These are phyloP conservation scores for Hysterium pulicare DNA, from an alignment of 2,329 filamentous ascomycete species.

Conservation along the genomic window DNA sequence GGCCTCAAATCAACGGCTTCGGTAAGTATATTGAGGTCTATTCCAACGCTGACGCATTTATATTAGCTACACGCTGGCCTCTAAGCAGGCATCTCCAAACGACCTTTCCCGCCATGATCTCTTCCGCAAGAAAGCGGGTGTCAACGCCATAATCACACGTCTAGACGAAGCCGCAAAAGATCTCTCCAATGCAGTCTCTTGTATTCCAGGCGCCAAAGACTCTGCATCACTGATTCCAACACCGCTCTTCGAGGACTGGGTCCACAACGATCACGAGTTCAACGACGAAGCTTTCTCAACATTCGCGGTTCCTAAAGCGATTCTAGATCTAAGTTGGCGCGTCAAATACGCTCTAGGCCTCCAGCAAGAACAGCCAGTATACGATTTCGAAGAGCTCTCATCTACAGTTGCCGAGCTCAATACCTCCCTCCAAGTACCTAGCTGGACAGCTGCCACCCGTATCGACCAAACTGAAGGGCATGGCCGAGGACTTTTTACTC, in stretches of 20 bases:
- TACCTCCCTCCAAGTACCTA: conserved; percentile 21
- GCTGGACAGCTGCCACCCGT: conserved; percentile 19
- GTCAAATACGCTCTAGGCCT: conserved; percentile 23
- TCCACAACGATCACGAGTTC: conserved; percentile 11
- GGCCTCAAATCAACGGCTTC: too few species aligned
- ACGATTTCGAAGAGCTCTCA: conserved; percentile 10
- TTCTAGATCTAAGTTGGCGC: conserved; percentile 17
- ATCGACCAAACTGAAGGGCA: conserved; percentile 37
- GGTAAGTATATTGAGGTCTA: too few species aligned
- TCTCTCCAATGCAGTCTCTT: conserved; percentile 16
- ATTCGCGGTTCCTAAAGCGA: conserved; percentile 10
- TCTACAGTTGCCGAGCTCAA: conserved; percentile 4
- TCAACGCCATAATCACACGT: conserved; percentile 22
- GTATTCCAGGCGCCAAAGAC: conserved; percentile 3
- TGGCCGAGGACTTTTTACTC: conserved; percentile 53
- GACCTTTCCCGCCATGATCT: conserved; percentile 11
- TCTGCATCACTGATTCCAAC: conserved; percentile 6
- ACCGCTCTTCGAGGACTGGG: conserved; percentile 12
- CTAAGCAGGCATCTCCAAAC: neutral
- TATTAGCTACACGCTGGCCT: conserved; percentile 18
- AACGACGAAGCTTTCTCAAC: conserved; percentile 8
- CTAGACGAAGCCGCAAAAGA: conserved; percentile 21
- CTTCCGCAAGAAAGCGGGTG: conserved; percentile 21
- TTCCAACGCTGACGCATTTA: too few species aligned
- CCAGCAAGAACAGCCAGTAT: conserved; percentile 11